Conservation (phyloP, 805 yeast genomes). For the Candida dajiaensis region DNA sequence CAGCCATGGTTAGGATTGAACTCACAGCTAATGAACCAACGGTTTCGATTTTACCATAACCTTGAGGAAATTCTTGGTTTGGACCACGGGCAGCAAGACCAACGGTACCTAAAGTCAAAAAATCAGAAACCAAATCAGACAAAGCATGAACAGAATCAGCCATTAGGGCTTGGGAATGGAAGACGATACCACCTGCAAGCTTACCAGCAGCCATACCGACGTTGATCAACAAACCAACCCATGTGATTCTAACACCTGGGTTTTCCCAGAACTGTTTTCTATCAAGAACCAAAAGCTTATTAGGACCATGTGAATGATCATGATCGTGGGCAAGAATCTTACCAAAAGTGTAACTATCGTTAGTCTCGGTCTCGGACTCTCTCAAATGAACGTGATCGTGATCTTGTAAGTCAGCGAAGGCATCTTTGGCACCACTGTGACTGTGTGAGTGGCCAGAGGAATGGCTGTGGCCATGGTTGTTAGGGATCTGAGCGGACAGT, state of each 20-base stretch:
- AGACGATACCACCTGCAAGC: slow-evolving; percentile 82
- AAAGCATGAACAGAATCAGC: slow-evolving; percentile 96
- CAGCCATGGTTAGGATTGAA: slow-evolving; percentile 77
- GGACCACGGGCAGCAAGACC: slow-evolving; percentile 63
- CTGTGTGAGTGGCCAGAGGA: slow-evolving; percentile 22
- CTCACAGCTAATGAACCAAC: slow-evolving; percentile 89
- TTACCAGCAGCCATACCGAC: slow-evolving; percentile 82
- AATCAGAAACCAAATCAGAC: slow-evolving; percentile 85
- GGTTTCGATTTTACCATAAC: slow-evolving; percentile 91
- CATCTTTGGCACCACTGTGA: slow-evolving; percentile 8
- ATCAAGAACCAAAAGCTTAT: slow-evolving; percentile 30
- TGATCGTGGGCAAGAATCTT: slow-evolving; percentile 28
- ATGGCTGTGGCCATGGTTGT: slow-evolving; percentile 26
- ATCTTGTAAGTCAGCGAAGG: slow-evolving; percentile 15
- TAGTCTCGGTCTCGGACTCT: slow-evolving; percentile 37
- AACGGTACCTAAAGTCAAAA: slow-evolving; percentile 84
- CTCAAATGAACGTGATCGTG: slow-evolving; percentile 37
- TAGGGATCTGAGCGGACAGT: slow-evolving; percentile 3
- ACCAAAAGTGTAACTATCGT: slow-evolving; percentile 34
- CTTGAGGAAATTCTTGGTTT: slow-evolving; percentile 63
- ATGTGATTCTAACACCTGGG: slow-evolving; percentile 89
- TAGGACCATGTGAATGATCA: slow-evolving; percentile 29
- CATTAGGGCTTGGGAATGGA: slow-evolving; percentile 89
- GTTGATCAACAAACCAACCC: slow-evolving; percentile 84
- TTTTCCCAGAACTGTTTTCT: slow-evolving; percentile 45